These are phyloP conservation scores for Triadica sebifera DNA, from an alignment of 345 rosid species.

Conservation along the genomic window DNA sequence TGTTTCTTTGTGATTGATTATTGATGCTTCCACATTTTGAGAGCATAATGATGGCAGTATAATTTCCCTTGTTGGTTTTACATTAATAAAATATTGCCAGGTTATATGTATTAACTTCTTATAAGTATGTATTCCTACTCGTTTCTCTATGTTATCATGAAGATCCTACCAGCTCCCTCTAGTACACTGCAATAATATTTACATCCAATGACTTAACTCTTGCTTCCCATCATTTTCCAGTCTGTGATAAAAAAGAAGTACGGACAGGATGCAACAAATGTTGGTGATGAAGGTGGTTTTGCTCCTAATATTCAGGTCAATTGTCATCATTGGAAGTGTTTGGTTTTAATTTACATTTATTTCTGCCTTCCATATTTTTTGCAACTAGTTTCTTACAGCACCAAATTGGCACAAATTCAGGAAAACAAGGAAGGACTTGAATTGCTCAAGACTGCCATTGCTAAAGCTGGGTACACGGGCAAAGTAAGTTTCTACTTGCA, in stretches of 20 bases:
- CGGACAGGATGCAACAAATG: conserved; percentile 64
- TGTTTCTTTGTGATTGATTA: not conserved
- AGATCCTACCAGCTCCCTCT: not conserved
- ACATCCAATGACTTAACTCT: not conserved
- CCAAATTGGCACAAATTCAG: conserved; percentile 31
- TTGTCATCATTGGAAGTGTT: not conserved
- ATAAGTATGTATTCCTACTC: not conserved
- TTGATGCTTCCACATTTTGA: not conserved
- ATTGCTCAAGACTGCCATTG: conserved; percentile 88
- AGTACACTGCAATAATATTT: not conserved
- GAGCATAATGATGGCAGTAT: not conserved
- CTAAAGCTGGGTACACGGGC: conserved; percentile 84
- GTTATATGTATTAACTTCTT: not conserved
- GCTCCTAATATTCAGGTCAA: conserved; percentile 61
- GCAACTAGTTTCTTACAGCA: conserved; percentile 8
- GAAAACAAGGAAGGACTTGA: conserved; percentile 99
- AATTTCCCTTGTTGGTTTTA: not conserved
- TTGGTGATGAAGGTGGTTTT: conserved; percentile 68
- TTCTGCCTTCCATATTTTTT: not conserved
- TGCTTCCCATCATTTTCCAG: conserved; percentile 17
- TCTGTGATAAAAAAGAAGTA: conserved; percentile 63
- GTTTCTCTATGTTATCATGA: not conserved
- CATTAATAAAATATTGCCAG: not conserved
- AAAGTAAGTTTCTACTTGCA: conserved; percentile 47
- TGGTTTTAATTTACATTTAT: not conserved